Evolutionary conservation across 2,329 filamentous ascomycete genomes (phyloP).

Genomic region (Purpureocillium lavendulum): DNA sequence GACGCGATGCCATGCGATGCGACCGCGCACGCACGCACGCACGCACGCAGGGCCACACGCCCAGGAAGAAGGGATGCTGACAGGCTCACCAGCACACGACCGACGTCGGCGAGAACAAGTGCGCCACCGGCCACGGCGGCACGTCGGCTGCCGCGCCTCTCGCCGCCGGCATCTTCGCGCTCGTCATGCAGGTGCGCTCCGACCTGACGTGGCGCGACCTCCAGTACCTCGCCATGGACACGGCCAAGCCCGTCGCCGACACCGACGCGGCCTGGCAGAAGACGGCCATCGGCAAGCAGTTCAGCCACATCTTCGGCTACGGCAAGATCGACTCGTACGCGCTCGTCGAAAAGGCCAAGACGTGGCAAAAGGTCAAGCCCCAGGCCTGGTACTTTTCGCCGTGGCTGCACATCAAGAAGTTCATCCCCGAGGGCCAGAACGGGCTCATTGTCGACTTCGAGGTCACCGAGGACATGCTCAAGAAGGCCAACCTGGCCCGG

Average conservation of each 20-base stretch:
- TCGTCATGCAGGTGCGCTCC: slow-evolving; percentile 76
- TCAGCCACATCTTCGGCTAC: slow-evolving; percentile 91
- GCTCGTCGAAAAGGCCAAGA: slow-evolving; percentile 77
- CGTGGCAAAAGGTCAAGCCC: slow-evolving; percentile 82
- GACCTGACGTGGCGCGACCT: slow-evolving; percentile 90
- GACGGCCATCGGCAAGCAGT: slow-evolving; percentile 74
- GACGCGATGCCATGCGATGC: no score
- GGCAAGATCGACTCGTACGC: slow-evolving; percentile 87
- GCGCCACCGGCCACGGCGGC: slow-evolving; percentile 77
- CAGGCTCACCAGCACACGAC: slow-evolving; percentile 63
- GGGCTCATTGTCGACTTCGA: slow-evolving; percentile 76
- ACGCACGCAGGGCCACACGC: no score
- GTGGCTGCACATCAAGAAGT: slow-evolving; percentile 82
- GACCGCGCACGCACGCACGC: no score
- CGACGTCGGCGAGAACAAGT: slow-evolving; percentile 77
- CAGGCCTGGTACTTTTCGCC: slow-evolving; percentile 93
- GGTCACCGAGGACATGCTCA: slow-evolving; percentile 73
- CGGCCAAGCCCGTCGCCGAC: slow-evolving; percentile 73
- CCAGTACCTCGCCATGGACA: slow-evolving; percentile 82
- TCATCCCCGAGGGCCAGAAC: slow-evolving; percentile 74
- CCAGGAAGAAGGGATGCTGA: no score
- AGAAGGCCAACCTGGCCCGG: slow-evolving; percentile 72
- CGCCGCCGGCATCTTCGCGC: slow-evolving; percentile 83
- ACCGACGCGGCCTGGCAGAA: slow-evolving; percentile 65
- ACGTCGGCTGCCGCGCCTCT: slow-evolving; percentile 93